Percentiles rank a stretch among this genome's conserved stretches.
Conservation (phyloP, 2,329 filamentous ascomycete genomes). For the Colletotrichum liaoningense region DNA sequence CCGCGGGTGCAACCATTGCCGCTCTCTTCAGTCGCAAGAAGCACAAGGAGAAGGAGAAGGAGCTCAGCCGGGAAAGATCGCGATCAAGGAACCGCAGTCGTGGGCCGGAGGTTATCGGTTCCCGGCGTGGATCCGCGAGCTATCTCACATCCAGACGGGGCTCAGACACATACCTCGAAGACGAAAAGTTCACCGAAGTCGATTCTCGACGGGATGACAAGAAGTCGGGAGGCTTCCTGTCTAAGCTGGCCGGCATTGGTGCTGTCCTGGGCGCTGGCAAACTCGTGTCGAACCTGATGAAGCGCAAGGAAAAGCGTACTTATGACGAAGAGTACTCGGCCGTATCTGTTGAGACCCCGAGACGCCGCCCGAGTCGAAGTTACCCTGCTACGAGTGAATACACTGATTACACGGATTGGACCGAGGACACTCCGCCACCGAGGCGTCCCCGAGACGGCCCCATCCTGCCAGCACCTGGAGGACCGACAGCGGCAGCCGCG, state of each 20-base stretch:
- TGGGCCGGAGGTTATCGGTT: constrained; percentile 63
- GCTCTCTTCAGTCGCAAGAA: constrained; percentile 59
- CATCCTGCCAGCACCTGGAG: constrained; percentile 59
- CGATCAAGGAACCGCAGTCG: constrained; percentile 50
- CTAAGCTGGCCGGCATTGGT: constrained; percentile 69
- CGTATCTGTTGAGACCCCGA: constrained; percentile 71
- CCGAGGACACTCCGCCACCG: constrained; percentile 39
- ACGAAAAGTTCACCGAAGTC: constrained; percentile 74
- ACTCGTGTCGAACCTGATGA: constrained; percentile 69
- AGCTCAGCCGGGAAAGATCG: constrained; percentile 52
- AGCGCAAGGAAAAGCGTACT: constrained; percentile 58
- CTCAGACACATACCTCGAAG: constrained; percentile 68
- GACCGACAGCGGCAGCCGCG: constrained; percentile 55
- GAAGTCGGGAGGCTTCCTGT: constrained; percentile 65
- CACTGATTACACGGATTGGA: constrained; percentile 59
- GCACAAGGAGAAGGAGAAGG: constrained; percentile 50
- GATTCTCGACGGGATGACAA: constrained; percentile 47
- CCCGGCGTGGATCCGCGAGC: constrained; percentile 65
- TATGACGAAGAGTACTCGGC: constrained; percentile 73
- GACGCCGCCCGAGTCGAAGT: constrained; percentile 54
- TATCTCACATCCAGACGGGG: constrained; percentile 64
- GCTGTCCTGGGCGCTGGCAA: constrained; percentile 72
- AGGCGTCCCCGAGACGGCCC: constrained; percentile 48
- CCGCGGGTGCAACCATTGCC: constrained; percentile 62
- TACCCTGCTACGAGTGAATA: constrained; percentile 62